Conservation (phyloP, 192 early-diverging fungal species). For the Backusella morwellensis region DNA sequence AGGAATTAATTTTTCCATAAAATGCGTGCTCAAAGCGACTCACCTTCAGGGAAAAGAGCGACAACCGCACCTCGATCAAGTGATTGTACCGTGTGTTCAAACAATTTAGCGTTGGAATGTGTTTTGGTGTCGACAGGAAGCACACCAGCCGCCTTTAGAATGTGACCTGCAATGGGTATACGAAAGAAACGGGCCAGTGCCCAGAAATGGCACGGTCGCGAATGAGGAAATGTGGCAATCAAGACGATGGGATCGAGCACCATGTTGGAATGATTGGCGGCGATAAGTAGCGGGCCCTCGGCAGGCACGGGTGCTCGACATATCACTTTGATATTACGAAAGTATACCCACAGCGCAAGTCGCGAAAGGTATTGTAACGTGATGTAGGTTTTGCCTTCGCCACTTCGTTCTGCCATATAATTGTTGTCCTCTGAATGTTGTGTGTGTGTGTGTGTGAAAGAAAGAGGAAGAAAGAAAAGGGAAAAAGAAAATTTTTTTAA, state of each 20-base stretch:
- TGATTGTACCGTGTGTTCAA: slow-evolving; percentile 40
- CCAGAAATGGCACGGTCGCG: slow-evolving; percentile 50
- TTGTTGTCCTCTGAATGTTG: background rate
- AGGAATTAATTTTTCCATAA: background rate
- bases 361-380: slow-evolving; percentile 23
- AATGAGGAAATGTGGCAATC: slow-evolving; percentile 44
- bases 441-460: background rate
- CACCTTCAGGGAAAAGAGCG: slow-evolving; percentile 52
- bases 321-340: slow-evolving; percentile 34
- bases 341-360: slow-evolving; percentile 32
- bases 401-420: slow-evolving; percentile 5
- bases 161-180: slow-evolving; percentile 30
- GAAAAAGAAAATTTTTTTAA: background rate
- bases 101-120: slow-evolving; percentile 43
- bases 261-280: slow-evolving; percentile 46
- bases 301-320: slow-evolving; percentile 32
- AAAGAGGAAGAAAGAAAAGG: background rate
- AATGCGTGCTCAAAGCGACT: background rate
- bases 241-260: slow-evolving; percentile 47
- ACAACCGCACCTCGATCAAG: slow-evolving; percentile 40
- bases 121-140: slow-evolving; percentile 48
- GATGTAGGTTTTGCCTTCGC: slow-evolving; percentile 33
- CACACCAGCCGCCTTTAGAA: slow-evolving; percentile 39
- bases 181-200: slow-evolving; percentile 44
- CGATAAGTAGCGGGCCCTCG: slow-evolving; percentile 36